Evolutionary conservation across 495 filamentous ascomycete genomes (phyloP).

Genomic region (Durotheca rogersii): DNA sequence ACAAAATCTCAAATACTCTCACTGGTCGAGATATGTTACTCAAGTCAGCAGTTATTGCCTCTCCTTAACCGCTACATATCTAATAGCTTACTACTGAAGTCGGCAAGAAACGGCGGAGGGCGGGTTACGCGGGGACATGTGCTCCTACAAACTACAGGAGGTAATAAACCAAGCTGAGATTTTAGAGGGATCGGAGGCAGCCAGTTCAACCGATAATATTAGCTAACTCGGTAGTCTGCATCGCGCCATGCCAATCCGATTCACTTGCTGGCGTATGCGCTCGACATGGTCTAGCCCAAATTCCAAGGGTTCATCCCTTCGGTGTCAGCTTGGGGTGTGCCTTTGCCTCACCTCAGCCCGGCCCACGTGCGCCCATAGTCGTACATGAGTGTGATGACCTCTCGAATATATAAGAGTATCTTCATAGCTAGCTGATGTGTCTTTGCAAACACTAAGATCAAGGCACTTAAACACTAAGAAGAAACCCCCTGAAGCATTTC

Average conservation of each 20-base stretch:
- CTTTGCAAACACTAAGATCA: background rate
- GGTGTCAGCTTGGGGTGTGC: slow-evolving; percentile 6
- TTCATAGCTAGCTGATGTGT: background rate
- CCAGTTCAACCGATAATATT: too few relatives aligned
- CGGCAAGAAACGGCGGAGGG: background rate
- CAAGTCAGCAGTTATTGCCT: slow-evolving; percentile 10
- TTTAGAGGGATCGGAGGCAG: too few relatives aligned
- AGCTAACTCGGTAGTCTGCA: background rate
- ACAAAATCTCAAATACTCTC: background rate
- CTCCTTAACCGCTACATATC: background rate
- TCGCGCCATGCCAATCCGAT: too few relatives aligned
- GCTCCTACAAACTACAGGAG: too few relatives aligned
- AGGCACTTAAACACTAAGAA: background rate
- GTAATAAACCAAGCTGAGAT: too few relatives aligned
- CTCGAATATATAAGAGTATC: slow-evolving; percentile 6
- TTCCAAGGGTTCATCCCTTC: background rate
- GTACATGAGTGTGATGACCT: background rate
- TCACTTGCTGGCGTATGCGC: background rate
- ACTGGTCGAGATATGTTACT: slow-evolving; percentile 1
- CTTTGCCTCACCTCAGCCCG: slow-evolving; percentile 20
- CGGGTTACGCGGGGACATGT: too few relatives aligned
- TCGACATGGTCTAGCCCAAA: background rate
- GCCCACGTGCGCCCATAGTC: background rate
- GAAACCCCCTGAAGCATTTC: background rate
- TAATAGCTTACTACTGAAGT: background rate